Base-by-base conservation (phyloP, 2,329 filamentous ascomycete genomes). In the Phaeoacremonium minimum region DNA sequence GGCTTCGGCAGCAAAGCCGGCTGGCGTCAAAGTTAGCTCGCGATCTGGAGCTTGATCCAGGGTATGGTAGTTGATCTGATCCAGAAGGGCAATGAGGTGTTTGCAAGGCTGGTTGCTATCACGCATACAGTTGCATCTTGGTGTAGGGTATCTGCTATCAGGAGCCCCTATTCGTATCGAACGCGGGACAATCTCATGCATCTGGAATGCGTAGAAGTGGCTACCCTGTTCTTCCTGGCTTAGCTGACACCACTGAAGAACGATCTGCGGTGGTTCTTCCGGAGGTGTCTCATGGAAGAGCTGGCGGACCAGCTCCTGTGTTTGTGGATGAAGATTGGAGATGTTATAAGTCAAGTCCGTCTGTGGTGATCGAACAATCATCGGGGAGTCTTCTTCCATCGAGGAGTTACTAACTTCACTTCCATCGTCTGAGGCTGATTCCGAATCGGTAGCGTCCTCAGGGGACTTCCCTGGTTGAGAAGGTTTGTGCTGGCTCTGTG, bases 81-180 rank as follows among this genome's bases (percentile, higher is more conserved):
- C 74, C 32, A 75, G 63, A 12, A 78, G 59, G 72, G 73, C 77
- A 18, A 78, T 51, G 18, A 74, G 53, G 41, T 78, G 75, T 9
- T 64, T 60, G 48, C 74, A 77, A 0, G 67, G 69, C 22, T 49
- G 44, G 31, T 46, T 43, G n/a, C 42, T 39, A 40, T 45, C 36
- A 40, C 43, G 40, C 50, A 45, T 49, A 41, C 73, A 77, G 18
- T 66, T 70, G 54, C 74, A 78, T 14, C 52, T 61, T 5, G 74
- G 63, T 1, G 48, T 49, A 3, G 67, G 56, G 32, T 59, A 62
- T 20, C 50, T 60, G 42, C 64, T 65, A 18, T 52, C 52, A 0
- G 60, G 50, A 3, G 61, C 57, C 3, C 67, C 66, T 18, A 75
- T 71, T 28, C 72, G 65, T 29, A 78, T 61, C 14, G 69, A 71